Base-by-base conservation (phyloP, 306 rosid genomes). In the Prunus dulcis region DNA sequence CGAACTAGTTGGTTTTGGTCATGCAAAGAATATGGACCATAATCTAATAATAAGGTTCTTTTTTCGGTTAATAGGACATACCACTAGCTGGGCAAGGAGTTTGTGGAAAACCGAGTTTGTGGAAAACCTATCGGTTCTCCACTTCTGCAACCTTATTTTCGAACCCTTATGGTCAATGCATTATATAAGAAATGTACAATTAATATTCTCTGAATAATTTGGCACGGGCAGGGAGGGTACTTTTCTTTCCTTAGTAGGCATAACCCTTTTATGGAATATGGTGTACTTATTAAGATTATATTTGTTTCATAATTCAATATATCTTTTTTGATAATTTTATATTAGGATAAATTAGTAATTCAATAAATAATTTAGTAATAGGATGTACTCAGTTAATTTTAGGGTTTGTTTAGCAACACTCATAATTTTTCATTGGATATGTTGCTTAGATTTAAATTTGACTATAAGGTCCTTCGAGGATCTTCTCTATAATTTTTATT, bases 161-260 rank as follows among this genome's bases (percentile, higher is more conserved):
- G 95, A 93, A 79, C 98, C 96, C 46, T 82, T 89, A 23, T 23
- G 98, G 98, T 86, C 98, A 46, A 93, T 96, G 86, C 98, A 93
- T 80, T 93, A 93, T 80, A 93, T 93, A 80, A 86, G 93, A 81
- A 93, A 91, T 69, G 98, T 91, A 43, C 96, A 93, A 77, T 78
- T 93, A 12, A 83, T 91, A 82, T 91, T 93, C 83, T 91, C 96
- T 3, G 91, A 91, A 83, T 96, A 93, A 80, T 93, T 93, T 84
- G 98, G 98, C 79, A 93, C 96, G 95, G 93, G 55, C 93, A 95
- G 63, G 96, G 96, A 83, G 96, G 98, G 96, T 93, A 86, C 64
- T 71, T 64, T 45, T 75, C 64, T 82, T 58, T 80, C 86, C 64
- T 28, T 62, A 25, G 27, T 60, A 67, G 63, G 64, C 47, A 12